Evolutionary conservation across 768 basidiomycete species (phyloP), one percentile per base, ranked within the genome.

Genomic region (Agaricus blazei): DNA sequence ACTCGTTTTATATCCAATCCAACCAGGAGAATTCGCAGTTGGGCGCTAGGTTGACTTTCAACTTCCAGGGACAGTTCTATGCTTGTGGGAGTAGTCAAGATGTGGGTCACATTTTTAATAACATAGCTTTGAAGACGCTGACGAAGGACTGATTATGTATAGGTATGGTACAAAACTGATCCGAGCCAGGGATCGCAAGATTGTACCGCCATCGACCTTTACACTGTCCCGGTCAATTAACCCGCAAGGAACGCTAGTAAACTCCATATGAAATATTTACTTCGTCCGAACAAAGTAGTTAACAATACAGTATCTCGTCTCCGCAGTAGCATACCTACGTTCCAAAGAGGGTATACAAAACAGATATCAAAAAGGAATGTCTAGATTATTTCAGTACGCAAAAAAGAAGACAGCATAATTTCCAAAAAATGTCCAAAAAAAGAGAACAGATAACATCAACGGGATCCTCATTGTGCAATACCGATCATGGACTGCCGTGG

Each of bases 21-120:
- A 54, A 71, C 54, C 44, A 9, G 4, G 65, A 70, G 56, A 67
- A 72, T 52, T 54, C 62, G 8, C 70, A 70, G 53, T 61, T 70
- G 29, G 67, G 68, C 1, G 65, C 69, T 9, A 48, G 59, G 38
- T 54, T 70, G 54, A 62, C 59, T 23, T 66, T 68, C 36, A 67
- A 68, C 41, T 65, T 27, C 38, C 43, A 54, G 3, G 71, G 71
- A 15, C 67, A 60, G 1, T 72, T 72, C 51, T 70, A 65, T 54
- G 59, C 65, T 6, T 71, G 71, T 54, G 63, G 61, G 34, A 50
- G 51, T 46, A 56, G 58, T 1, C 48, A 65, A 37, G 67, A 69
- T 59, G 71, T 68, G 44, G 57, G 68, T 59, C 3, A 48, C 46
- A 38, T 29, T 23, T 41, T 19, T 19, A 24, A 14, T 12, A 37